Base-by-base conservation (phyloP, 2,329 filamentous ascomycete species). In the Dactylellina leptospora region DNA sequence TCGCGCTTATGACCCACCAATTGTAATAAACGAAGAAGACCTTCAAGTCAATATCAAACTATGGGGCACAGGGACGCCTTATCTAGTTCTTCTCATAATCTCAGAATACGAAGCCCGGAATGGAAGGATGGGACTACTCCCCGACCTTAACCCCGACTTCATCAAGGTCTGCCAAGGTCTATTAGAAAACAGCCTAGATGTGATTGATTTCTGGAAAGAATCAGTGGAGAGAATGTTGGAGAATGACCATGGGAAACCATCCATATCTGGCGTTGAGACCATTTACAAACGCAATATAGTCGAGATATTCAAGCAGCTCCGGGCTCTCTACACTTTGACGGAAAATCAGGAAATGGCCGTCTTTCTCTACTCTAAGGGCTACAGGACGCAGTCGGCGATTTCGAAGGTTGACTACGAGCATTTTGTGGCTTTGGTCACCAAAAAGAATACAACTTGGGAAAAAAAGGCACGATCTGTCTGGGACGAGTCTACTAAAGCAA, bases 281-380 rank as follows among this genome's bases (percentile, higher is more conserved):
- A 16, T 51, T 4, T 51, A 51, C 18, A 51, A 51, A 30, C n/a
- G n/a, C 11, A 25, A 51, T 4, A 51, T 51, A 9, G 18, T 25
- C 13, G n/a, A 18, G 4, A 51, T 51, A 11, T 23, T 51, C 28
- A 25, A 30, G 9, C 3, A 51, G 10, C 25, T 51, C 6, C 11
- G 22, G 11, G 2, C 11, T 27, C 20, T 51, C 47, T 20, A 51
- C 13, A 4, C 2, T 30, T n/a, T 51, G n/a, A 51, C 47, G 4
- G 13, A 27, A 8, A 25, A n/a, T 51, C 47, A 18, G 11, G 11
- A 27, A 28, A 51, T 51, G 47, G 13, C 47, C 16, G 28, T 51
- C 8, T 51, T 51, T 16, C 20, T 51, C 47, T 51, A 51, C 25
- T 51, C 47, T 4, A 27, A 51, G 13, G 47, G 47, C 3, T 51